Percentiles rank a stretch among this genome's conserved stretches.
These are phyloP conservation scores for Viola pubescens DNA, from an alignment of 441 rosid species.

Conservation along the genomic window DNA sequence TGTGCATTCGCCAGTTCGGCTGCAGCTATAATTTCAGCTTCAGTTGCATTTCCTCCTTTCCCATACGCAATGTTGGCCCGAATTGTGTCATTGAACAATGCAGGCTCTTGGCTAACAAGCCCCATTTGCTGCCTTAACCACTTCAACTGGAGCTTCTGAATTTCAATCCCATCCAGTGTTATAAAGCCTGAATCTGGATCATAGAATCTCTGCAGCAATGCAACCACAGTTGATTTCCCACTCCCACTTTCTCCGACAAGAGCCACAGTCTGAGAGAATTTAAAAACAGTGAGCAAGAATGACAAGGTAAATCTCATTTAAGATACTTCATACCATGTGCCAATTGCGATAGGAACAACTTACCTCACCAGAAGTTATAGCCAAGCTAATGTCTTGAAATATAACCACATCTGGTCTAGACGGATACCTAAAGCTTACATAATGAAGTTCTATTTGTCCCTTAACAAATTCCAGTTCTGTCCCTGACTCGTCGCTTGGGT, in stretches of 20 bases:
- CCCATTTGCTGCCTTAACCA: constrained; percentile 64
- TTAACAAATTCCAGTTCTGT: constrained; percentile 29
- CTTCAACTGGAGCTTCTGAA: constrained; percentile 34
- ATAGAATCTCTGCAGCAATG: constrained; percentile 55
- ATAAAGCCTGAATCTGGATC: constrained; percentile 53
- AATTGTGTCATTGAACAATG: constrained; percentile 54
- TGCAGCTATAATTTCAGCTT: constrained; percentile 44
- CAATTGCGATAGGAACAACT: background rate
- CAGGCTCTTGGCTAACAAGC: constrained; percentile 57
- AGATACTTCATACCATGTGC: no score
- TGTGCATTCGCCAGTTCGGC: constrained; percentile 60
- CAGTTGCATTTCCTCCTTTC: constrained; percentile 43
- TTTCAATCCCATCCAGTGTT: constrained; percentile 49
- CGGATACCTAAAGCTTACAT: constrained; percentile 50
- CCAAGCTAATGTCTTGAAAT: constrained; percentile 38
- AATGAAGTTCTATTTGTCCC: constrained; percentile 47
- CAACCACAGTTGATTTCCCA: constrained; percentile 53
- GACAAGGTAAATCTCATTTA: background rate
- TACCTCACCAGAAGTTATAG: constrained; percentile 14
- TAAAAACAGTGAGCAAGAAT: background rate
- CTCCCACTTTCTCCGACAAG: constrained; percentile 70
- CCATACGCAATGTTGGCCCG: constrained; percentile 60
- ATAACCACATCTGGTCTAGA: constrained; percentile 54
- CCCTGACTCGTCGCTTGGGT: constrained; percentile 46
- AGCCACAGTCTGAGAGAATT: constrained; percentile 40